Evolutionary conservation across 139 green algal species (phyloP).

Genomic region (Tetratostichococcus sp.): DNA sequence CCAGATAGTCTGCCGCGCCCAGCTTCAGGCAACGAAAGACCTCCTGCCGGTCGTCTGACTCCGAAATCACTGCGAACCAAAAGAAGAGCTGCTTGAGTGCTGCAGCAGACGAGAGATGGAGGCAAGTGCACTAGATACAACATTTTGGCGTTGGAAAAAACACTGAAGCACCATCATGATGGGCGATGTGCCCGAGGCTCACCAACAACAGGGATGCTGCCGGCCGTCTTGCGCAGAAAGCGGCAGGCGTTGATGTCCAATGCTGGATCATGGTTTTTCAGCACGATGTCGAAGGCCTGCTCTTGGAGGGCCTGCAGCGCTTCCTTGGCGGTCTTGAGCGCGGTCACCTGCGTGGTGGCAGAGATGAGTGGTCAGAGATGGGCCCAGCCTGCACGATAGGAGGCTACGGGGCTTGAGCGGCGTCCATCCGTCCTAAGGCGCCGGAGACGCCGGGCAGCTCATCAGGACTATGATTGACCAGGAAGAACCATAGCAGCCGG

Average conservation of each 20-base stretch:
- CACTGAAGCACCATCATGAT: no score
- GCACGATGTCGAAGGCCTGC: constrained; percentile 48
- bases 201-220: constrained; percentile 49
- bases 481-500: no score
- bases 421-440: no score
- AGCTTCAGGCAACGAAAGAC: constrained; percentile 72
- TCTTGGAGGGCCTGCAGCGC: constrained; percentile 39
- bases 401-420: no score
- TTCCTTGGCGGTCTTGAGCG: constrained; percentile 34
- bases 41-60: constrained; percentile 53
- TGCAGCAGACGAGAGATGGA: no score
- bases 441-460: no score
- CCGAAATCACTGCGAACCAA: constrained; percentile 54
- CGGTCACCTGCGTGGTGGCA: constrained; percentile 34
- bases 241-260: constrained; percentile 37
- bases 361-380: no score
- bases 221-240: constrained; percentile 42
- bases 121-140: not conserved
- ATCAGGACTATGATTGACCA: no score
- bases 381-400: no score
- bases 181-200: no score
- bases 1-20: constrained; percentile 82
- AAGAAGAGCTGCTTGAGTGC: not conserved
- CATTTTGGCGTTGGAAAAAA: no score
- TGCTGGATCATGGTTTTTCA: constrained; percentile 71